Base-by-base conservation (phyloP, 2,329 filamentous ascomycete species). In the Epichloe sylvatica region DNA sequence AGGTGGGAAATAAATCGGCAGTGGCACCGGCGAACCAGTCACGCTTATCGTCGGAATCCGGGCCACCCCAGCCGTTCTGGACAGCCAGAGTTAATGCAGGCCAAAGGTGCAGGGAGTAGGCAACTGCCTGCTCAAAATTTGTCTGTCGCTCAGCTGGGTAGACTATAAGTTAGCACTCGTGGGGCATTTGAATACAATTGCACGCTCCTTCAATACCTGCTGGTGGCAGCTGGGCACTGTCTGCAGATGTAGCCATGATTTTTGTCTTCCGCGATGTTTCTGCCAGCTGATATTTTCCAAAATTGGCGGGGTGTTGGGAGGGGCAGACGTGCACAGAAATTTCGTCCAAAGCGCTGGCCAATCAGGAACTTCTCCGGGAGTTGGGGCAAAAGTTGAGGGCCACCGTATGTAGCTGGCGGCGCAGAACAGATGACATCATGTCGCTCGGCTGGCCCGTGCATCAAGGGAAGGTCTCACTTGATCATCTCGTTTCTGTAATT, bases 21-120 rank as follows among this genome's bases (percentile, higher is more conserved):
- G 97, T 75, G 41, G 85, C 86, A 55, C 89, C 90, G 47, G 86
- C 91, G 60, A 98, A 86, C 91, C 90, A 97, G 74, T 95, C 91
- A 60, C 91, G 85, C 72, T 97, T 97, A 67, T 94, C 88, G 53
- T 75, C 67, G 21, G 81, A 84, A 61, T 88, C 81, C 39, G 86
- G 80, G 2, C 91, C 92, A 59, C 91, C 92, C 84, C 90, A 95
- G 68, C 80, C 75, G 65, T 87, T 88, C 64, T 86, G 78, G 42
- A 96, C 86, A 44, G 92, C 88, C 62, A 95, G 81, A 45, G 84
- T 84, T 49, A 98, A 82, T 34, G 87, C 84, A 7, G 85, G 82
- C 92, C 92, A 98, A 62, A 86, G 78, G 71, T 90, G 81, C 56
- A 98, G 80, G 41, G 84, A 72, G 64, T 92, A 83, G 64, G 87